Evolutionary conservation across 768 basidiomycete genomes (phyloP).

Genomic region (Lactarius hengduanensis): DNA sequence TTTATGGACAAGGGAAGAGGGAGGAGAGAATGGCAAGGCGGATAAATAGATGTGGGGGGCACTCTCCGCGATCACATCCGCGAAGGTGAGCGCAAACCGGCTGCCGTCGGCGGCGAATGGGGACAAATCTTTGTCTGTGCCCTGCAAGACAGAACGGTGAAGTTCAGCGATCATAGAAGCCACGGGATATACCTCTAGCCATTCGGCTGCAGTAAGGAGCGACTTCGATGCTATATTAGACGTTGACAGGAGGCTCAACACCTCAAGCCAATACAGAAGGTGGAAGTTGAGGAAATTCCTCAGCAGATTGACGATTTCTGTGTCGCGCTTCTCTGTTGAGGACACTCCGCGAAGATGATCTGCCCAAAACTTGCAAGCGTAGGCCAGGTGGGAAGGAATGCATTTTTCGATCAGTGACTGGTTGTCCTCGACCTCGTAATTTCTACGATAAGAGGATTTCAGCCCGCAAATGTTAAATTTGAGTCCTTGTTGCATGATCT

Average conservation of each 20-base stretch:
- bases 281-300: constrained; percentile 30
- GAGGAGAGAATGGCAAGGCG: constrained; percentile 22
- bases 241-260: constrained; percentile 32
- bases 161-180: neutral
- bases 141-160: neutral
- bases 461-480: constrained; percentile 43
- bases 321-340: constrained; percentile 19
- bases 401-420: constrained; percentile 24
- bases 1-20: constrained; percentile 18
- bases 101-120: constrained; percentile 22
- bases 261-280: constrained; percentile 43
- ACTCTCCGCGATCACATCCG: constrained; percentile 17
- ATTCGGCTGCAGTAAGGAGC: constrained; percentile 21
- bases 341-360: constrained; percentile 31
- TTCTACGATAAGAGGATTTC: constrained; percentile 37
- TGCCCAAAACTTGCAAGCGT: constrained; percentile 42
- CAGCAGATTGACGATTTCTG: constrained; percentile 26
- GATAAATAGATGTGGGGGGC: constrained; percentile 26
- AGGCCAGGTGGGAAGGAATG: constrained; percentile 37
- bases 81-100: constrained; percentile 22
- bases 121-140: constrained; percentile 16
- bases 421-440: constrained; percentile 33
- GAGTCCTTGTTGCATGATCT: constrained; percentile 36
- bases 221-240: constrained; percentile 27
- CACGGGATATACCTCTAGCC: constrained; percentile 17